Evolutionary conservation across 805 yeast genomes (phyloP).

Genomic region (Saccharomycopsis sp.): DNA sequence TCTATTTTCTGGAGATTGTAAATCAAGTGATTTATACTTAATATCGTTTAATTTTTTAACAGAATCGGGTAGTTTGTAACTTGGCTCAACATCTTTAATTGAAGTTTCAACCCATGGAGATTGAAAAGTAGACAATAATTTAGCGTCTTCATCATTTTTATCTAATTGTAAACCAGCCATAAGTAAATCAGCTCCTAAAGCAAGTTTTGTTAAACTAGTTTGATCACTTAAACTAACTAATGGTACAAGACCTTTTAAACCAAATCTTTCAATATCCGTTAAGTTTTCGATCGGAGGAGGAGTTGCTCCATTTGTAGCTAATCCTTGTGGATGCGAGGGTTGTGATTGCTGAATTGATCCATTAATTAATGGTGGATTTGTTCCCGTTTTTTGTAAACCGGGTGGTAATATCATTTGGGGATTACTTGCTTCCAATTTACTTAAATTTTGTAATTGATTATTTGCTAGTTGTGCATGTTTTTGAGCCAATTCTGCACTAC

Average conservation of each 20-base stretch:
- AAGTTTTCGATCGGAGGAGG: conserved; percentile 12
- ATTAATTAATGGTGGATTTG: background rate
- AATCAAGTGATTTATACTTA: conserved; percentile 20
- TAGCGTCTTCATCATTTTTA: conserved; percentile 25
- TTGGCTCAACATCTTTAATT: conserved; percentile 83
- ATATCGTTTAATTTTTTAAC: conserved; percentile 25
- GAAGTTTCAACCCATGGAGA: conserved; percentile 96
- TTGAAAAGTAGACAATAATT: conserved; percentile 45
- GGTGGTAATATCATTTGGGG: conserved; percentile 7
- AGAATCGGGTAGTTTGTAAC: conserved; percentile 52
- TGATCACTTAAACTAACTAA: conserved; percentile 51
- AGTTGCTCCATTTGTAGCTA: conserved; percentile 7
- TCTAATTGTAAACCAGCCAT: conserved; percentile 54
- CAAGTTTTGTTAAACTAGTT: conserved; percentile 54
- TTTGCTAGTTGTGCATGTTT: too few relatives aligned
- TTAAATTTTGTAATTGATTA: too few relatives aligned
- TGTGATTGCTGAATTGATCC: background rate
- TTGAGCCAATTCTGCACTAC: too few relatives aligned
- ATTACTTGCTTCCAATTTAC: too few relatives aligned
- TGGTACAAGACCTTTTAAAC: conserved; percentile 52
- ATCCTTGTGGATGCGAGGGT: background rate
- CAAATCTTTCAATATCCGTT: conserved; percentile 50
- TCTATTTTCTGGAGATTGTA: conserved; percentile 34
- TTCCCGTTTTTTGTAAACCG: conserved; percentile 5
- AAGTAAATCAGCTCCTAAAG: conserved; percentile 66